Percentiles rank a stretch among this genome's conserved stretches.
phyloP scores from a whole-genome alignment of 495 filamentous ascomycete genomes.

The Penicillium arizonense region DNA sequence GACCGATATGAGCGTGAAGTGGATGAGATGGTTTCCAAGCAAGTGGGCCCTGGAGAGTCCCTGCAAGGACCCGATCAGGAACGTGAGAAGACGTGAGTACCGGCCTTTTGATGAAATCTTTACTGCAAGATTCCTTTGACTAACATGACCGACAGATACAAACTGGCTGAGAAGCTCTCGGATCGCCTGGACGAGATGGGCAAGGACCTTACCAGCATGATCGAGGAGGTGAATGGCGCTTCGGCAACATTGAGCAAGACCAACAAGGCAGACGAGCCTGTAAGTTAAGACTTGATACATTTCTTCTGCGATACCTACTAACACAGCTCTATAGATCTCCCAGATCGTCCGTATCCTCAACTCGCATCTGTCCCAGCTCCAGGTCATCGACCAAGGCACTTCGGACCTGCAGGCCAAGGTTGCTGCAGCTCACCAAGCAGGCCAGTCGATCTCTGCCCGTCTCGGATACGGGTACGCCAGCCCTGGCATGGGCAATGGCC shows the following conservation, averaged over 20 bases:
- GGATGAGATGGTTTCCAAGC: conserved; percentile 76
- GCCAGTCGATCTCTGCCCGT: conserved; percentile 63
- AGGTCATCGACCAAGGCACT: conserved; percentile 86
- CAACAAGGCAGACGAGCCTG: conserved; percentile 85
- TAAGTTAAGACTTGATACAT: conserved; percentile 46
- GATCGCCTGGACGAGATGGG: conserved; percentile 88
- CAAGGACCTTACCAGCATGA: conserved; percentile 88
- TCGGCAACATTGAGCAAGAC: conserved; percentile 82
- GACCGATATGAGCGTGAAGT: conserved; percentile 89
- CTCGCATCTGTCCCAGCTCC: conserved; percentile 80
- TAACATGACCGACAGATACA: conserved; percentile 55
- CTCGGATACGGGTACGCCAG: conserved; percentile 58
- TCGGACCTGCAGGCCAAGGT: conserved; percentile 79
- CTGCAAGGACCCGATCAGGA: conserved; percentile 88
- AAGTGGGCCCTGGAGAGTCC: conserved; percentile 64
- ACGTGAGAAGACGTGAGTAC: conserved; percentile 75
- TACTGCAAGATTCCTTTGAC: background rate
- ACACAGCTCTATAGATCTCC: conserved; percentile 60
- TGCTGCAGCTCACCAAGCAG: conserved; percentile 69
- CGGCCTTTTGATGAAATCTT: background rate
- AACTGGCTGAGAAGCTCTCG: conserved; percentile 85
- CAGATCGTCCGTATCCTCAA: conserved; percentile 94
- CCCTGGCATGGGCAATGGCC: conserved; percentile 56
- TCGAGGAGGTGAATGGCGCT: conserved; percentile 93
- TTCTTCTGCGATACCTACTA: background rate